Percentiles rank a stretch among this genome's conserved stretches.
Evolutionary conservation across 2,329 filamentous ascomycete genomes (phyloP).

Genomic region (Dactylellina sp.): DNA sequence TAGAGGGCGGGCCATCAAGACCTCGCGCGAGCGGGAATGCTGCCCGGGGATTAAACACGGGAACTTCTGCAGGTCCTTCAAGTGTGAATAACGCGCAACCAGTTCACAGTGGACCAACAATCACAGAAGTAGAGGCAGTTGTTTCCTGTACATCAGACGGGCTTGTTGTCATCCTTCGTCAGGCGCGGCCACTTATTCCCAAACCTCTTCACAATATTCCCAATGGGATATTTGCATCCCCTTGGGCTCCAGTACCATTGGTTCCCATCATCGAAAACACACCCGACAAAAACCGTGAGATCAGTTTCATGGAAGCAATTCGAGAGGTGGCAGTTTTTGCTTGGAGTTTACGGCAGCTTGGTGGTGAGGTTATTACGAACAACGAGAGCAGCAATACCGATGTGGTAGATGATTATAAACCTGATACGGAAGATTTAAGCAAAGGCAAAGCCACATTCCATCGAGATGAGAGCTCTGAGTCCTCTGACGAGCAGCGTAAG

Average conservation of each 20-base stretch:
- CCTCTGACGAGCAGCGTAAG: conserved; percentile 1
- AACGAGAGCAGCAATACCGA: conserved; percentile 4
- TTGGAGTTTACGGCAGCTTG: conserved; percentile 72
- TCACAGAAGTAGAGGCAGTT: conserved; percentile 83
- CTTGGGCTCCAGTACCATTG: conserved; percentile 73
- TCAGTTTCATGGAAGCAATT: conserved; percentile 81
- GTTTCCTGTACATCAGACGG: conserved; percentile 91
- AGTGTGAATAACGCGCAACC: conserved; percentile 65
- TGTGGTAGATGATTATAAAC: conserved; percentile 4
- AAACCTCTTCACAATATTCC: conserved; percentile 69
- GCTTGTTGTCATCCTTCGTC: conserved; percentile 81
- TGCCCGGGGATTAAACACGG: not conserved
- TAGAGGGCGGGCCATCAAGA: conserved; percentile 62
- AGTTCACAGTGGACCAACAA: no score
- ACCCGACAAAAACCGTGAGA: conserved; percentile 69
- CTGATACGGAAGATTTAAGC: not conserved
- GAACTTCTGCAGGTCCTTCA: conserved; percentile 63
- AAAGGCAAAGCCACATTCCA: not conserved
- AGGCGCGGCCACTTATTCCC: conserved; percentile 77
- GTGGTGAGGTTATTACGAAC: conserved; percentile 37
- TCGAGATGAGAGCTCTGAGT: not conserved
- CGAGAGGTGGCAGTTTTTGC: conserved; percentile 88
- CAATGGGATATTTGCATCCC: conserved; percentile 80
- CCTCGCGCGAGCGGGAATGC: conserved; percentile 23
- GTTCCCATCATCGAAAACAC: conserved; percentile 65